A percentile compares a stretch with the other conserved stretches of the same genome.
Conservation (phyloP, 1,284 basidiomycete species). For the Melanopsichium pennsylvanicum region DNA sequence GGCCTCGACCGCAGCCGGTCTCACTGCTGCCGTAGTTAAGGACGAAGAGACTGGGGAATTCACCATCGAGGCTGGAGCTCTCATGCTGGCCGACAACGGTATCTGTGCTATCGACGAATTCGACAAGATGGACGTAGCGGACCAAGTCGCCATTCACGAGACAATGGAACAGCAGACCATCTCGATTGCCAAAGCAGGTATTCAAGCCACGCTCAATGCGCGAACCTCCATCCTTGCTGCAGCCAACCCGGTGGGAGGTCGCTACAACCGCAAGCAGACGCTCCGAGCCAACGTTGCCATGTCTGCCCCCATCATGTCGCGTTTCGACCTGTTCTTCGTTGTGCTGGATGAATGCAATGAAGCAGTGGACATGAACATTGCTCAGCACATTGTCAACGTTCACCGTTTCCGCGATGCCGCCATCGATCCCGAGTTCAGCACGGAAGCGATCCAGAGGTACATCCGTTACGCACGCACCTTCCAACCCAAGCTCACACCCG, state of each 20-base stretch:
- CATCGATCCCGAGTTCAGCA: constrained; percentile 94
- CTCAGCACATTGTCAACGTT: constrained; percentile 96
- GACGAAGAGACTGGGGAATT: constrained; percentile 99
- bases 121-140: constrained; percentile 99
- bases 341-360: constrained; percentile 98
- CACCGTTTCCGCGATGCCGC: constrained; percentile 94
- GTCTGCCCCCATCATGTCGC: constrained; percentile 98
- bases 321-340: constrained; percentile 98
- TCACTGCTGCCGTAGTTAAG: constrained; percentile 96
- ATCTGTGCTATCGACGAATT: constrained; percentile 99
- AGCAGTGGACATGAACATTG: constrained; percentile 89
- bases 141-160: constrained; percentile 99
- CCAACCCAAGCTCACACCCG: constrained; percentile 82
- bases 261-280: constrained; percentile 95
- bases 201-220: constrained; percentile 97
- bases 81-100: constrained; percentile 99
- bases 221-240: constrained; percentile 97
- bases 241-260: constrained; percentile 93
- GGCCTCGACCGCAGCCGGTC: constrained; percentile 96
- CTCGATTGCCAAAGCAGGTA: constrained; percentile 98
- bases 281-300: constrained; percentile 95
- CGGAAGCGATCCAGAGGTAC: constrained; percentile 93
- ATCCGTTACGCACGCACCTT: constrained; percentile 96
- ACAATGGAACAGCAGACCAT: constrained; percentile 99
- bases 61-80: constrained; percentile 92